Conservation (phyloP, 495 filamentous ascomycete species). For the Penicillium steckii region DNA sequence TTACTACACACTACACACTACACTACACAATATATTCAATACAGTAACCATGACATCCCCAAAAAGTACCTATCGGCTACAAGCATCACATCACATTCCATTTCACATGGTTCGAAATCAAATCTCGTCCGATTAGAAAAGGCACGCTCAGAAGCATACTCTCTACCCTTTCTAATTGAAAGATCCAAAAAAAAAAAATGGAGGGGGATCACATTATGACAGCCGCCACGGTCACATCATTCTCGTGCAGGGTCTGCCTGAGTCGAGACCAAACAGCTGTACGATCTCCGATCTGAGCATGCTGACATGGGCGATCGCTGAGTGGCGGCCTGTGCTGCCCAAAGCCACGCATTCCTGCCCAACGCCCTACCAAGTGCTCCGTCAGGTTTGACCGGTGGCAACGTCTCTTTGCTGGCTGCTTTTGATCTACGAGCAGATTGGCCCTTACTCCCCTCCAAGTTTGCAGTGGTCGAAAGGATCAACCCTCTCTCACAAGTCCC, state of each 20-base stretch:
- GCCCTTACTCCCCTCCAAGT: neutral
- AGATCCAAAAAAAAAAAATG: neutral
- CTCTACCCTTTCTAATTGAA: neutral
- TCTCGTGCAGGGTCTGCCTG: conserved; percentile 15
- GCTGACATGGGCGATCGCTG: conserved; percentile 21
- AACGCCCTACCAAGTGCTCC: conserved; percentile 31
- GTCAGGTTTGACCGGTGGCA: conserved; percentile 19
- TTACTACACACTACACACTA: too few relatives aligned
- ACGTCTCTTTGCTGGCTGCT: conserved; percentile 12
- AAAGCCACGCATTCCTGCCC: conserved; percentile 47
- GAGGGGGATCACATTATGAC: neutral
- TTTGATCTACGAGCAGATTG: conserved; percentile 18
- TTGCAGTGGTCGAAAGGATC: conserved; percentile 7
- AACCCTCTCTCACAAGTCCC: conserved; percentile 4
- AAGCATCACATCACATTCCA: neutral
- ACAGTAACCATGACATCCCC: neutral
- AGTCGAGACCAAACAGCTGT: conserved; percentile 12
- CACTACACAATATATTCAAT: too few relatives aligned
- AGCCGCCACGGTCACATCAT: neutral
- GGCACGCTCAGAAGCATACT: neutral
- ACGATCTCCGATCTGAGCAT: conserved; percentile 17
- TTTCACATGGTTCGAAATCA: conserved; percentile 8
- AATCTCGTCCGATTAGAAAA: conserved; percentile 4
- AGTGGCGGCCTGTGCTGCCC: conserved; percentile 31
- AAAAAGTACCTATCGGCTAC: neutral